These are phyloP conservation scores for Apiotrichum gracile DNA, from an alignment of 1,284 basidiomycete genomes.

Conservation along the genomic window DNA sequence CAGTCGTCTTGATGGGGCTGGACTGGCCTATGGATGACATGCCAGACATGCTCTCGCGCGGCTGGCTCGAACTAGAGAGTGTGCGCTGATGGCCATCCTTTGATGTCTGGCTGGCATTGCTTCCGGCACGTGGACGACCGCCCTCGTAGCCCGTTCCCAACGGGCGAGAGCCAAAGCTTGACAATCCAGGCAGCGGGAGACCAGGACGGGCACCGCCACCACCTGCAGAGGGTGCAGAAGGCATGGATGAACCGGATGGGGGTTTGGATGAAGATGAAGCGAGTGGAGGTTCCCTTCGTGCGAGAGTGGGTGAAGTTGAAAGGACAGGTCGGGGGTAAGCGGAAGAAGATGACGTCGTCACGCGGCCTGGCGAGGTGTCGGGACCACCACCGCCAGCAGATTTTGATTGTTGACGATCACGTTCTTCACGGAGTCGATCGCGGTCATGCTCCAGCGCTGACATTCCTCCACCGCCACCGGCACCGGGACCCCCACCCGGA, in stretches of 20 bases:
- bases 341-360: not conserved
- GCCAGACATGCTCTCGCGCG: conserved; percentile 4
- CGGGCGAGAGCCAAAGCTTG: conserved; percentile 6
- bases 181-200: conserved; percentile 9
- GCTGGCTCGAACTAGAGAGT: conserved; percentile 13
- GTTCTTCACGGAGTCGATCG: too few relatives aligned
- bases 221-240: not conserved
- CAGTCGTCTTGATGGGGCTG: conserved; percentile 8
- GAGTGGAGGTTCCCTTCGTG: conserved; percentile 7
- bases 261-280: conserved; percentile 4
- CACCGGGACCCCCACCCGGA: not conserved
- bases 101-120: conserved; percentile 5
- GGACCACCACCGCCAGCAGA: not conserved
- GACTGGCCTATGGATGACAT: conserved; percentile 13
- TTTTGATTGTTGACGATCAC: not conserved
- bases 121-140: conserved; percentile 8
- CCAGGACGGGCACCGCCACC: not conserved
- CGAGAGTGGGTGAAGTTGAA: conserved; percentile 15
- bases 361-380: conserved; percentile 6
- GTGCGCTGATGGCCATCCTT: conserved; percentile 16
- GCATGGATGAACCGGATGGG: conserved; percentile 1
- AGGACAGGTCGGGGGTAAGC: not conserved
- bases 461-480: not conserved
- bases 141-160: conserved; percentile 10
- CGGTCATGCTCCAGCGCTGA: not conserved